Evolutionary conservation across 805 yeast species (phyloP).

Genomic region (Zygoascus flipseniorum): DNA sequence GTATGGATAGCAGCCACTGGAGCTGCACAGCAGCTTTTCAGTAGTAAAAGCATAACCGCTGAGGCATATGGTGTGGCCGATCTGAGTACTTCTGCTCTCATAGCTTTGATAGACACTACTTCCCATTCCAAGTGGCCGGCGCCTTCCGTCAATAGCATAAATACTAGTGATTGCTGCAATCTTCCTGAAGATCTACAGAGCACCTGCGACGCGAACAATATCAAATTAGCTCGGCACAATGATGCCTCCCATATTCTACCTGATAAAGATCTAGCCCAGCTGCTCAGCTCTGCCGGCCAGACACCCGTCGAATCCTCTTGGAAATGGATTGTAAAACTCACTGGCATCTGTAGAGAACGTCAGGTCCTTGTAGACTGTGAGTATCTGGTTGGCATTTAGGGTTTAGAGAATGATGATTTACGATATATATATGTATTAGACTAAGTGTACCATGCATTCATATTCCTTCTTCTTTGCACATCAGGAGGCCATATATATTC

Average conservation of each 20-base stretch:
- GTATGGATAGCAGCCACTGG: neutral
- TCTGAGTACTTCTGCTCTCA: conserved; percentile 19
- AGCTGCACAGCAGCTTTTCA: neutral
- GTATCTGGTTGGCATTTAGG: conserved; percentile 10
- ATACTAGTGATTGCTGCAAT: conserved; percentile 29
- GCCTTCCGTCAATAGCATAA: conserved; percentile 25
- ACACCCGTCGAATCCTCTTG: conserved; percentile 4
- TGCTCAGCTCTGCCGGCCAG: conserved; percentile 3
- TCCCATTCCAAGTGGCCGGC: conserved; percentile 1
- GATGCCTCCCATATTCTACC: conserved; percentile 24
- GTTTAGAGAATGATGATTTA: too few species aligned
- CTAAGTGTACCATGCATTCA: neutral
- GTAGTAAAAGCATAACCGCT: neutral
- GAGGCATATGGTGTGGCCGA: conserved; percentile 22
- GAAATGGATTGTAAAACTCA: conserved; percentile 20
- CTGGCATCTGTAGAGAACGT: conserved; percentile 15
- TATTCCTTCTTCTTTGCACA: neutral
- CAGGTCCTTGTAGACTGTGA: conserved; percentile 20
- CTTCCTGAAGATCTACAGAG: conserved; percentile 26
- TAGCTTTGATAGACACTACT: conserved; percentile 12
- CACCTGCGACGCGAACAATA: conserved; percentile 20
- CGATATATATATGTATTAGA: neutral
- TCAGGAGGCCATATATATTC: too few species aligned
- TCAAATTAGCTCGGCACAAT: conserved; percentile 27
- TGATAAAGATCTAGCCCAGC: conserved; percentile 5